Base-by-base conservation (phyloP, 495 filamentous ascomycete species). In the Penicillium lividum region DNA sequence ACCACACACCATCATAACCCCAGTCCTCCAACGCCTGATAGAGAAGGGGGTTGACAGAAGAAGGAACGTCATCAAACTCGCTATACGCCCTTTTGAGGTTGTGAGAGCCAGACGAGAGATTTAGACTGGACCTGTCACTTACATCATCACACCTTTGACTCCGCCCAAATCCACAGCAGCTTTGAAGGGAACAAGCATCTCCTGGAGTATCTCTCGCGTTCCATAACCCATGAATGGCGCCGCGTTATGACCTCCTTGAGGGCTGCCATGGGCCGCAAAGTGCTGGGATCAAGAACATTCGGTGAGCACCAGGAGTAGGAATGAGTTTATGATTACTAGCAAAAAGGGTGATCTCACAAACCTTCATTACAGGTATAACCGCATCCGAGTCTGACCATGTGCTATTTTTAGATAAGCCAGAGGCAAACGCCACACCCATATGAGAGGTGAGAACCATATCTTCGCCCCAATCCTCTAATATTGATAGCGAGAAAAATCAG, bases 121-220 rank as follows among this genome's bases (percentile, higher is more conserved):
- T 45, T 16, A 13, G n/a, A 7, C n/a, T 3, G 7, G 29, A 16
- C 33, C 7, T 13, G 34, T 16, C 15, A 34, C 49, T 46, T 46
- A 58, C 56, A 58, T 58, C 56, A 58, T 58, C 4, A 58, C 56
- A 30, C 56, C 56, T 29, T 51, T 58, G 29, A 58, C 56, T n/a
- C 56, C 56, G 31, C 56, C 56, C n/a, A 58, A 31, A 7, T 58
- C 38, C 13, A 58, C 49, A 25, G 56, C 56, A 7, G 56, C 56
- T 29, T 58, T 58, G 40, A 58, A 58, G 6, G 56, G 56, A 27
- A 58, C 42, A 8, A 58, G 56, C 49, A 58, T 53, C 28, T 58
- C 56, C 11, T 58, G 56, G 6, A 58, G 48, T 3, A 58, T 40
- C 15, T 58, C 48, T 1, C 56, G 56, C 4, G 49, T 47, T 27